These are phyloP conservation scores for Porpolomopsis calyptriformis DNA, from an alignment of 768 basidiomycete species.

Conservation along the genomic window DNA sequence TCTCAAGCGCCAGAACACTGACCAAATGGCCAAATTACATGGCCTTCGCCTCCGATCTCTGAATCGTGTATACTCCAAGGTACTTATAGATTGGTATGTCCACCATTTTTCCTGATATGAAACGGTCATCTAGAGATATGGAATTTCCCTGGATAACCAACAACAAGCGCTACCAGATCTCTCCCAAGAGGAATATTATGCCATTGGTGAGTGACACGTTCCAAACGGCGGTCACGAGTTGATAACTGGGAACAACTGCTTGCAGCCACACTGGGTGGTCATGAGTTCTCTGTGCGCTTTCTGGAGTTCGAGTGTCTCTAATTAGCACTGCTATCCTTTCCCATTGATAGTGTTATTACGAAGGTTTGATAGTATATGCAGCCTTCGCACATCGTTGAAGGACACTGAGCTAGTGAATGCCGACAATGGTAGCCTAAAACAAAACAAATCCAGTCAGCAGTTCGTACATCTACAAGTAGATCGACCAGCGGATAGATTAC, in stretches of 20 bases:
- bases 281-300: slow-evolving; percentile 16
- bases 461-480: too few relatives aligned
- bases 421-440: too few relatives aligned
- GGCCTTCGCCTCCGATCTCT: slow-evolving; percentile 15
- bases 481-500: too few relatives aligned
- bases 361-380: too few relatives aligned
- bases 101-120: neutral
- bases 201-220: slow-evolving; percentile 16
- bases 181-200: slow-evolving; percentile 22
- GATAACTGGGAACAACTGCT: neutral
- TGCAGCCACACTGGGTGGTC: slow-evolving; percentile 17
- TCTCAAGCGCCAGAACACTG: slow-evolving; percentile 11
- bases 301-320: slow-evolving; percentile 19
- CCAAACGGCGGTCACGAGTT: neutral
- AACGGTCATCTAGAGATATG: slow-evolving; percentile 16
- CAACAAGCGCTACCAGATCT: slow-evolving; percentile 18
- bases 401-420: too few relatives aligned
- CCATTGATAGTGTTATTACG: too few relatives aligned
- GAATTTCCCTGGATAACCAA: slow-evolving; percentile 17
- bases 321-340: too few relatives aligned
- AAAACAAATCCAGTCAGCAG: too few relatives aligned
- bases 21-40: slow-evolving; percentile 11
- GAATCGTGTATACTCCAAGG: slow-evolving; percentile 21
- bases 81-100: neutral
- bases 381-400: too few relatives aligned